phyloP scores from a whole-genome alignment of 176 grass and related monocot genomes.

The Eragrostis nindensis region DNA sequence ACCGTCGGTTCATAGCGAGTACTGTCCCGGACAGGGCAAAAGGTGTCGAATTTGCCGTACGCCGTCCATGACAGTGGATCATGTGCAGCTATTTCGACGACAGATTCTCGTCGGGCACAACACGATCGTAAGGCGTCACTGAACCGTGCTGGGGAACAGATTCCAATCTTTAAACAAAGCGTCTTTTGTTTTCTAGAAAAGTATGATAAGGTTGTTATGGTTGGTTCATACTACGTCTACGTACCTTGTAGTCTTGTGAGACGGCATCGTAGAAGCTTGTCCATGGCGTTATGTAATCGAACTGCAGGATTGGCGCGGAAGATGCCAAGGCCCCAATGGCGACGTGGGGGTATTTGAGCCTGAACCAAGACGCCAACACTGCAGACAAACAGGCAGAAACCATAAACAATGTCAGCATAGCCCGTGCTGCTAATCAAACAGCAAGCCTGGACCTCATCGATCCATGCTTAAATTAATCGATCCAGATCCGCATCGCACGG shows the following conservation, averaged over 20 bases:
- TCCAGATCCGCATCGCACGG: background rate
- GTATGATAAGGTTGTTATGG: background rate
- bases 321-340: constrained; percentile 83
- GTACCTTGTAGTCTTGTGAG: constrained; percentile 85
- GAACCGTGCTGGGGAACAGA: background rate
- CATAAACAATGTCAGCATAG: background rate
- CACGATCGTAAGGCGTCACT: background rate
- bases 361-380: constrained; percentile 97
- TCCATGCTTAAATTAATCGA: constrained; percentile 9
- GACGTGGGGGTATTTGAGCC: constrained; percentile 95
- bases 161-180: background rate
- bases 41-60: background rate
- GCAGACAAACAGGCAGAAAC: constrained; percentile 4
- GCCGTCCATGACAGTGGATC: background rate
- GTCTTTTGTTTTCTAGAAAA: background rate
- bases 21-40: background rate
- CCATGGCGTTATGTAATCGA: constrained; percentile 79
- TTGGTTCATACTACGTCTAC: background rate
- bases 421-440: background rate
- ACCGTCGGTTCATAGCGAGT: background rate
- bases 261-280: constrained; percentile 84
- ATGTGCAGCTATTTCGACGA: background rate
- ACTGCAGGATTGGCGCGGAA: constrained; percentile 90
- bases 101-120: background rate
- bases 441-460: background rate